Evolutionary conservation across 2,329 filamentous ascomycete species (phyloP).

Genomic region (Apiospora kogelbergensis): DNA sequence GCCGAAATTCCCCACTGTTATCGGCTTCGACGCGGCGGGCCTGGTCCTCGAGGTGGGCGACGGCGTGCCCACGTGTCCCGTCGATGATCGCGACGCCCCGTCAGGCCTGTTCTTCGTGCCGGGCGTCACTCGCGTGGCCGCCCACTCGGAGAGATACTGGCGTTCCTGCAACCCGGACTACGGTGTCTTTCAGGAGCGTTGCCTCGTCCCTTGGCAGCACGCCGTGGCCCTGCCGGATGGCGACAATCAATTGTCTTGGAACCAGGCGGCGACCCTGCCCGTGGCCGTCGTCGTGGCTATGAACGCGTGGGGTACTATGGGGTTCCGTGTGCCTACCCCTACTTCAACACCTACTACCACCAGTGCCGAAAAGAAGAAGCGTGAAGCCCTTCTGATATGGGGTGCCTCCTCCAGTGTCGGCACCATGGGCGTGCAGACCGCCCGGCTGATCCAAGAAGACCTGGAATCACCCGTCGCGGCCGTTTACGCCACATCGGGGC

Average conservation of each 20-base stretch:
- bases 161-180: slow-evolving; percentile 44
- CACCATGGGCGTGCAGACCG: slow-evolving; percentile 43
- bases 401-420: slow-evolving; percentile 46
- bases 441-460: slow-evolving; percentile 35
- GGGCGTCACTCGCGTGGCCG: slow-evolving; percentile 37
- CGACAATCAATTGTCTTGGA: slow-evolving; percentile 32
- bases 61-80: slow-evolving; percentile 30
- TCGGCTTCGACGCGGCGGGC: slow-evolving; percentile 44
- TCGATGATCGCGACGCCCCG: slow-evolving; percentile 10
- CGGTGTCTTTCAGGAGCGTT: slow-evolving; percentile 45
- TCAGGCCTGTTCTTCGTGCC: slow-evolving; percentile 25
- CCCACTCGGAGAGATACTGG: slow-evolving; percentile 41
- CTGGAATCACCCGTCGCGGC: slow-evolving; percentile 31
- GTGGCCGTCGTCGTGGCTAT: slow-evolving; percentile 38
- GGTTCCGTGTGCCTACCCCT: slow-evolving; percentile 22
- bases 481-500: slow-evolving; percentile 42
- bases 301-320: slow-evolving; percentile 39
- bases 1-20: slow-evolving; percentile 39
- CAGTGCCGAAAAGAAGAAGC: slow-evolving; percentile 13
- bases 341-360: background rate
- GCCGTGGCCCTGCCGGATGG: slow-evolving; percentile 33
- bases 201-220: slow-evolving; percentile 42
- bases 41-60: slow-evolving; percentile 42
- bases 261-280: slow-evolving; percentile 39
- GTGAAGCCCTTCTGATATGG: slow-evolving; percentile 41